Evolutionary conservation across 306 rosid genomes (phyloP).

Genomic region (Notholithocarpus densiflorus): DNA sequence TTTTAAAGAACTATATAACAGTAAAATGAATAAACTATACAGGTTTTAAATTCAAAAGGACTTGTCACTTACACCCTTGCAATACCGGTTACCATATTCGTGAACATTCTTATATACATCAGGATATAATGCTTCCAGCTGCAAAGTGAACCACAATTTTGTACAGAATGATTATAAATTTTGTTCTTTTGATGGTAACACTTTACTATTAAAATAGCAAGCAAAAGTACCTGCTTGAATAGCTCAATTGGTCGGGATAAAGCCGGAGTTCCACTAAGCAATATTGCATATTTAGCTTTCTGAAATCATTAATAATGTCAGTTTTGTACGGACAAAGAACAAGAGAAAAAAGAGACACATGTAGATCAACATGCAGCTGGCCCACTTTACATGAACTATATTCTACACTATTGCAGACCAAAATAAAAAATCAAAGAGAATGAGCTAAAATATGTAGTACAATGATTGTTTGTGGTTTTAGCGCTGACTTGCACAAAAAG

Average conservation of each 20-base stretch:
- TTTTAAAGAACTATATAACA: conserved; percentile 11
- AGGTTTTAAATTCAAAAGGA: conserved; percentile 15
- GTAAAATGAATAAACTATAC: neutral
- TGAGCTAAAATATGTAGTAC: neutral
- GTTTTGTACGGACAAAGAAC: conserved; percentile 11
- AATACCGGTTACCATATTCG: conserved; percentile 87
- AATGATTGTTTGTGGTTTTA: neutral
- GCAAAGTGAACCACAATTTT: conserved; percentile 28
- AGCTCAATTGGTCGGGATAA: conserved; percentile 94
- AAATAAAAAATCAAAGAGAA: neutral
- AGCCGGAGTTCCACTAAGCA: conserved; percentile 99
- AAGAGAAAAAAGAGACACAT: conserved; percentile 10
- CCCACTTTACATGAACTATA: neutral
- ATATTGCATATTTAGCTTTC: conserved; percentile 84
- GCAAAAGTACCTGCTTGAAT: conserved; percentile 67
- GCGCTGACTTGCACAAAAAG: too few species aligned
- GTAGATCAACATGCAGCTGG: conserved; percentile 6
- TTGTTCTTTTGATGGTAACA: conserved; percentile 7
- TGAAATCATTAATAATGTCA: conserved; percentile 30
- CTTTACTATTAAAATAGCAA: conserved; percentile 7
- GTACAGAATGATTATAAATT: conserved; percentile 20
- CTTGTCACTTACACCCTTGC: conserved; percentile 90
- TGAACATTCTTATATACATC: conserved; percentile 79
- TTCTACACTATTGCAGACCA: neutral
- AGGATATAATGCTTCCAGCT: conserved; percentile 98